Percentiles rank a stretch among this genome's conserved stretches.
phyloP scores from a whole-genome alignment of 768 basidiomycete genomes.

The Sarcodon aspratus region DNA sequence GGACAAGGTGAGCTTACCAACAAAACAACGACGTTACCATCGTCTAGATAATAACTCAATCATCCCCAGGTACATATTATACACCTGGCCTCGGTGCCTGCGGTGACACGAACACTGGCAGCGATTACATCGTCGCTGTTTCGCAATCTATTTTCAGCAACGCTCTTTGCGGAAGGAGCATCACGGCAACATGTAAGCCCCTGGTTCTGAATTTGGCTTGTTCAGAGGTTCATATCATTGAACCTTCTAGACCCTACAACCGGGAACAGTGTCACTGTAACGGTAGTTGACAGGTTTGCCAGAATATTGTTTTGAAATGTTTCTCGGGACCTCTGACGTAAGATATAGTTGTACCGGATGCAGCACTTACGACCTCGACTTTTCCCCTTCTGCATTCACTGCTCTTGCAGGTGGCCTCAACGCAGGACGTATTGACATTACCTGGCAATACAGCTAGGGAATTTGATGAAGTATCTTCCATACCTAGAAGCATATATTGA shows the following conservation, averaged over 20 bases:
- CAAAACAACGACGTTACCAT: too few species aligned
- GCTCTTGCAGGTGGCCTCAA: conserved; percentile 5
- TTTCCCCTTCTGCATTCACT: conserved; percentile 17
- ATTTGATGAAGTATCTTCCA: too few species aligned
- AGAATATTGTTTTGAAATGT: too few species aligned
- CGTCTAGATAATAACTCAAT: too few species aligned
- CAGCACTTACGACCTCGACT: conserved; percentile 12
- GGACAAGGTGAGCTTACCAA: too few species aligned
- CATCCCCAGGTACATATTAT: conserved; percentile 19
- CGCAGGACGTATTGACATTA: too few species aligned
- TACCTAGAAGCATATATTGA: too few species aligned
- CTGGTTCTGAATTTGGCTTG: background rate
- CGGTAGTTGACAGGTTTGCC: conserved; percentile 13
- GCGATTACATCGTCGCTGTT: conserved; percentile 25
- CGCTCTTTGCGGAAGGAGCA: conserved; percentile 19
- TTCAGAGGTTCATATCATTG: background rate
- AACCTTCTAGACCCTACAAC: conserved; percentile 5
- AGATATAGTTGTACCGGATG: conserved; percentile 15
- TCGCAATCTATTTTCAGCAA: conserved; percentile 19
- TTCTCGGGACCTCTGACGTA: too few species aligned
- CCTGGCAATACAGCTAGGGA: too few species aligned
- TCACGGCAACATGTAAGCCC: conserved; percentile 12
- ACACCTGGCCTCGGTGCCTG: conserved; percentile 28
- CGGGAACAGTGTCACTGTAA: conserved; percentile 15
- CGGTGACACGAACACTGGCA: conserved; percentile 20